Percentiles rank a stretch among this genome's conserved stretches.
These are phyloP conservation scores for Nicotiana undulata DNA, from an alignment of 257 asterid species.

Conservation along the genomic window DNA sequence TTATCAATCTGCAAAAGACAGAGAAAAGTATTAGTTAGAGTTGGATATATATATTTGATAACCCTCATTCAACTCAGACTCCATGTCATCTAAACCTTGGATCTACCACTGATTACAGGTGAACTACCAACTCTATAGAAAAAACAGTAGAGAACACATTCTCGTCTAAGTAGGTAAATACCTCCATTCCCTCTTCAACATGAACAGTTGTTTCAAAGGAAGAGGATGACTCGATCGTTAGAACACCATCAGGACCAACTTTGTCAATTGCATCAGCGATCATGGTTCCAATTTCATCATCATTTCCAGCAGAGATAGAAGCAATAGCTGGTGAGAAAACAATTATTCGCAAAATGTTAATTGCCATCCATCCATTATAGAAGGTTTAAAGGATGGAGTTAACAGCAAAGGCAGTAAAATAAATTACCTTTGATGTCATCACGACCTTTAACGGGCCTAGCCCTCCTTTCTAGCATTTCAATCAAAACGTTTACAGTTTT, in stretches of 20 bases:
- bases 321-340: slow-evolving; percentile 58
- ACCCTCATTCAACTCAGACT: neutral
- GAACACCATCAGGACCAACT: slow-evolving; percentile 99
- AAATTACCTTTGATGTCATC: slow-evolving; percentile 78
- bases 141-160: neutral
- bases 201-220: slow-evolving; percentile 93
- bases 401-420: neutral
- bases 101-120: neutral
- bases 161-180: slow-evolving; percentile 12
- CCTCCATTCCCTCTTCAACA: slow-evolving; percentile 99
- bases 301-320: slow-evolving; percentile 89
- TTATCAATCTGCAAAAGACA: slow-evolving; percentile 57
- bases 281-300: slow-evolving; percentile 76
- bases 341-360: neutral
- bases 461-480: slow-evolving; percentile 67
- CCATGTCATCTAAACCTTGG: neutral
- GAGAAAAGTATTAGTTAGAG: neutral
- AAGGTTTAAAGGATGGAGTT: neutral
- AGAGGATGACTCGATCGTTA: slow-evolving; percentile 93
- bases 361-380: neutral
- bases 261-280: slow-evolving; percentile 95
- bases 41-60: neutral
- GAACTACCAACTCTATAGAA: neutral
- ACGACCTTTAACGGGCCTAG: slow-evolving; percentile 89
- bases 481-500: slow-evolving; percentile 66